Percentiles rank a stretch among this genome's conserved stretches.
These are phyloP conservation scores for Magnusiomyces suaveolens DNA, from an alignment of 1,139 yeast species.

Conservation along the genomic window DNA sequence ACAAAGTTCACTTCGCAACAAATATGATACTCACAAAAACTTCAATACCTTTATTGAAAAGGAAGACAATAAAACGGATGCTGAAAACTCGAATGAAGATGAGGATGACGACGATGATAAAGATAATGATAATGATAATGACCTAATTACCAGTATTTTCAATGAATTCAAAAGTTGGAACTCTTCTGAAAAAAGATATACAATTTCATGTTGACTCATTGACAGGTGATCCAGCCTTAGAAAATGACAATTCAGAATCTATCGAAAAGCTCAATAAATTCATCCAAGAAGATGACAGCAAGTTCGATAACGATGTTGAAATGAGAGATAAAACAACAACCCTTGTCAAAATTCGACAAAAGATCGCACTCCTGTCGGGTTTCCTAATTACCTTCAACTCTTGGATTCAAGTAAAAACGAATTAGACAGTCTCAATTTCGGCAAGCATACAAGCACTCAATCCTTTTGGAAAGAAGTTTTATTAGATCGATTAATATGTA, in stretches of 20 bases:
- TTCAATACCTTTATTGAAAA: too few relatives aligned
- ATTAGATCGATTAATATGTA: slow-evolving; percentile 67
- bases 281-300: slow-evolving; percentile 12
- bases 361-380: slow-evolving; percentile 19
- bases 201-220: slow-evolving; percentile 53
- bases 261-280: slow-evolving; percentile 16
- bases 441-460: slow-evolving; percentile 41
- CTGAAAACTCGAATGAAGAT: too few relatives aligned
- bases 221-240: slow-evolving; percentile 41
- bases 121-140: slow-evolving; percentile 17
- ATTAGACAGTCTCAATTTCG: slow-evolving; percentile 52
- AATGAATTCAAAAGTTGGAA: slow-evolving; percentile 36
- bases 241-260: slow-evolving; percentile 27
- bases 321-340: background rate
- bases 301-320: slow-evolving; percentile 5
- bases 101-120: slow-evolving; percentile 3
- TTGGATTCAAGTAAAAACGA: slow-evolving; percentile 50
- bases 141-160: slow-evolving; percentile 47
- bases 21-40: too few relatives aligned
- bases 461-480: slow-evolving; percentile 44
- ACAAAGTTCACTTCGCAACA: too few relatives aligned
- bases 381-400: slow-evolving; percentile 36
- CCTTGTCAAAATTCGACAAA: background rate
- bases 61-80: too few relatives aligned
- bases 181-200: slow-evolving; percentile 22